Evolutionary conservation across 495 filamentous ascomycete species (phyloP).

Genomic region (Tuber aestivum): DNA sequence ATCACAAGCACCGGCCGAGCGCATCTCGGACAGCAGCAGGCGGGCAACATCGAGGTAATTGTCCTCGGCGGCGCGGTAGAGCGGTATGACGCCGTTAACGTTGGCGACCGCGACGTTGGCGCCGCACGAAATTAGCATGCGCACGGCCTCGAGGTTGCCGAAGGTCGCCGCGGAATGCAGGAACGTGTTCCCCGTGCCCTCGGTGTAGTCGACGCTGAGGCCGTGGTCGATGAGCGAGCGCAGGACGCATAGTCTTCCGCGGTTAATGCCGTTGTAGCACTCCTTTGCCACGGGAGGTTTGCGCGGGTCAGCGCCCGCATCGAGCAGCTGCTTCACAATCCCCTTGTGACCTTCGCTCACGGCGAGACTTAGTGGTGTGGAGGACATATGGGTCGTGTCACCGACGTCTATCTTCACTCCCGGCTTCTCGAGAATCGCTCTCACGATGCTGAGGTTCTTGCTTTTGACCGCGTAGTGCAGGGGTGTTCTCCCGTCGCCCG

Average conservation of each 20-base stretch:
- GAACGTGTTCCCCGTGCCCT: neutral
- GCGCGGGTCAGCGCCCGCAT: neutral
- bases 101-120: neutral
- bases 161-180: neutral
- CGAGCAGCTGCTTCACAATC: neutral
- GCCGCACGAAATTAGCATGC: neutral
- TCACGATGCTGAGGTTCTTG: neutral
- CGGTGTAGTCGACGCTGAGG: neutral
- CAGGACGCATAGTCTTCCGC: neutral
- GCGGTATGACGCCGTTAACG: neutral
- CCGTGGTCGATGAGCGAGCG: neutral
- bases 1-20: neutral
- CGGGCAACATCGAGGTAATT: neutral
- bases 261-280: neutral
- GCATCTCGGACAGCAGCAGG: neutral
- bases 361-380: neutral
- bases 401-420: neutral
- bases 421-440: neutral
- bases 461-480: neutral
- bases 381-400: neutral
- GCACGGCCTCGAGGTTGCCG: neutral
- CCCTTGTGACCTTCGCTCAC: neutral
- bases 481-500: neutral
- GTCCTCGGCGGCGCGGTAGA: slow-evolving; percentile 2
- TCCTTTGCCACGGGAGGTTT: neutral